Evolutionary conservation across 371 early-diverging fungal genomes (phyloP).

Genomic region (Mortierella sp.): DNA sequence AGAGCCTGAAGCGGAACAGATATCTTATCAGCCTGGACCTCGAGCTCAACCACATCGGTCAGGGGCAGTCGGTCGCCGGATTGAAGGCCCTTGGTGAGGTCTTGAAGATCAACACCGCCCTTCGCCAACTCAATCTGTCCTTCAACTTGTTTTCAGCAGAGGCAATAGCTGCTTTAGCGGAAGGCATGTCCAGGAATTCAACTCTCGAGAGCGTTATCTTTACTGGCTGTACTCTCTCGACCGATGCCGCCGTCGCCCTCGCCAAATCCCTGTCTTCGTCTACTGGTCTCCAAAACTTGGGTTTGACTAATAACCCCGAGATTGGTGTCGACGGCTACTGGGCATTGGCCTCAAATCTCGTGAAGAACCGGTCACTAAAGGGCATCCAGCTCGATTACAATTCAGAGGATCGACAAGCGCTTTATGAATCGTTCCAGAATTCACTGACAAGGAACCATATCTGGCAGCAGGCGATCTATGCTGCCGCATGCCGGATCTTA

Average conservation of each 20-base stretch:
- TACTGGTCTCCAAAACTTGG: slow-evolving; percentile 54
- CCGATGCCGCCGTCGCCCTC: slow-evolving; percentile 37
- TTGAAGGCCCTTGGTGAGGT: slow-evolving; percentile 44
- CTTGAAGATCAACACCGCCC: slow-evolving; percentile 33
- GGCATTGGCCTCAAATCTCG: slow-evolving; percentile 46
- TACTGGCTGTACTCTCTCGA: slow-evolving; percentile 47
- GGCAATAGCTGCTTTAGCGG: slow-evolving; percentile 24
- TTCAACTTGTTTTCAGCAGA: slow-evolving; percentile 44
- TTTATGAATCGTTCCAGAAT: slow-evolving; percentile 55
- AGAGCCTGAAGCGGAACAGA: slow-evolving; percentile 42
- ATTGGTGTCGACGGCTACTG: slow-evolving; percentile 58
- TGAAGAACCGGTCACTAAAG: slow-evolving; percentile 52
- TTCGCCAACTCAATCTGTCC: slow-evolving; percentile 54
- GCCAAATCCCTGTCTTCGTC: slow-evolving; percentile 30
- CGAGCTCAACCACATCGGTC: slow-evolving; percentile 55
- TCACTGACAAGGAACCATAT: slow-evolving; percentile 57
- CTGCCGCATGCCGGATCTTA: slow-evolving; percentile 54
- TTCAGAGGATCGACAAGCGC: slow-evolving; percentile 53
- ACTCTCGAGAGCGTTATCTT: slow-evolving; percentile 55
- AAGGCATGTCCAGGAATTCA: slow-evolving; percentile 47
- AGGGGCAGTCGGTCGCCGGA: slow-evolving; percentile 27
- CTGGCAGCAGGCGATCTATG: slow-evolving; percentile 56
- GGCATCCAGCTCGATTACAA: slow-evolving; percentile 58
- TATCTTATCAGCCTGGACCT: slow-evolving; percentile 42
- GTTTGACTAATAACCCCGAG: slow-evolving; percentile 44